Evolutionary conservation across 2,329 filamentous ascomycete species (phyloP).

Genomic region (Sordariomycetes sp.): DNA sequence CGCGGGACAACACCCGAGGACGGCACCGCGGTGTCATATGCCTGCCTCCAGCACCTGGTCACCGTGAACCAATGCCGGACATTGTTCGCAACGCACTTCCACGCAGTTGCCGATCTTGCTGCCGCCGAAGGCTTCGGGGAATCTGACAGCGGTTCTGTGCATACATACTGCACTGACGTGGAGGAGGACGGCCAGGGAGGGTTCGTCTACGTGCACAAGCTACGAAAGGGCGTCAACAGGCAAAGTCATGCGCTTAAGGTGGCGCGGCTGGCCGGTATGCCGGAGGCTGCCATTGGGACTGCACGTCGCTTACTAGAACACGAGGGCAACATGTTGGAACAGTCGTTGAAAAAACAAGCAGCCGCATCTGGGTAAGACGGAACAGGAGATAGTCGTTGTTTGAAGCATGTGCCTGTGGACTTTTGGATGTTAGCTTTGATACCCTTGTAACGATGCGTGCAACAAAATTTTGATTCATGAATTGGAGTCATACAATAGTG

Average conservation of each 20-base stretch:
- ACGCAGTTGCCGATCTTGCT: conserved; percentile 72
- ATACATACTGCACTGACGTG: conserved; percentile 83
- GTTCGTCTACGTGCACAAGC: conserved; percentile 79
- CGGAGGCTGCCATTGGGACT: conserved; percentile 59
- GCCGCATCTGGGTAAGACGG: too few relatives aligned
- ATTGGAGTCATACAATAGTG: conserved; percentile 48
- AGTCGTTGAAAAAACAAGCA: too few relatives aligned
- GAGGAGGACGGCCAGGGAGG: conserved; percentile 59
- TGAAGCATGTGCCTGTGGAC: background rate
- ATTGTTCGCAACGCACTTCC: conserved; percentile 94
- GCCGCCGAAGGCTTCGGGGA: conserved; percentile 34
- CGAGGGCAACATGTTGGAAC: too few relatives aligned
- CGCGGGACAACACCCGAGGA: conserved; percentile 90
- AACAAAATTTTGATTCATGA: conserved; percentile 8
- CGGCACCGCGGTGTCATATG: conserved; percentile 82
- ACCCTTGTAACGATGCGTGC: conserved; percentile 14
- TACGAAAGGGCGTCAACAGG: conserved; percentile 75
- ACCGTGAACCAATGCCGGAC: conserved; percentile 68
- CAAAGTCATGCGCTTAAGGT: conserved; percentile 91
- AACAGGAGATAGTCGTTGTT: background rate
- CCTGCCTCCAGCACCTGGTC: conserved; percentile 76
- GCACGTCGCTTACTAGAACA: conserved; percentile 49
- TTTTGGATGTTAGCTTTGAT: conserved; percentile 26
- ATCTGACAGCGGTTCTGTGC: conserved; percentile 36
- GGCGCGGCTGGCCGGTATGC: conserved; percentile 77